Evolutionary conservation across 768 basidiomycete genomes (phyloP).

Genomic region (Podaxis rugospora): DNA sequence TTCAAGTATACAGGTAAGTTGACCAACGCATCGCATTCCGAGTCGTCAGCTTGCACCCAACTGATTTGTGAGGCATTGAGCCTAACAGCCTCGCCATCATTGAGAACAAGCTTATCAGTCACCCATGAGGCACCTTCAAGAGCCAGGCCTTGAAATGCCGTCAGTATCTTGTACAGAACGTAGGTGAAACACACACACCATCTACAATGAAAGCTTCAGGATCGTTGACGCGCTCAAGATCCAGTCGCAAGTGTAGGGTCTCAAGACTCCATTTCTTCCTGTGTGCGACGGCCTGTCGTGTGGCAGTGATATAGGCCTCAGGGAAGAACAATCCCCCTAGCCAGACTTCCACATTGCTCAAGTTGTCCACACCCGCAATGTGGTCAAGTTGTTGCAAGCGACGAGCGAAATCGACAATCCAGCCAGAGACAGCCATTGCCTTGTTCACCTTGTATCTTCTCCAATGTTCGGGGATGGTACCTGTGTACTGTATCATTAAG

Average conservation of each 20-base stretch:
- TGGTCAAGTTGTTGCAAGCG: slow-evolving; percentile 81
- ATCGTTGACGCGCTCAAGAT: slow-evolving; percentile 76
- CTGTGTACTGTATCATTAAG: slow-evolving; percentile 31
- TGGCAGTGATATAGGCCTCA: slow-evolving; percentile 93
- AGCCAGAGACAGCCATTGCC: slow-evolving; percentile 76
- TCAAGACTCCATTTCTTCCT: slow-evolving; percentile 91
- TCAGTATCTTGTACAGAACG: slow-evolving; percentile 11
- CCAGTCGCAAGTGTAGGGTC: slow-evolving; percentile 74
- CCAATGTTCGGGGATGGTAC: slow-evolving; percentile 88
- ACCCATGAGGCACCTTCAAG: slow-evolving; percentile 86
- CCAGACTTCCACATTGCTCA: slow-evolving; percentile 78
- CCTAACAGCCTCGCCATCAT: slow-evolving; percentile 78
- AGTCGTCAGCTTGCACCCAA: slow-evolving; percentile 68
- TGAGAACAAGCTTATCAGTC: slow-evolving; percentile 65
- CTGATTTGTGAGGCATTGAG: slow-evolving; percentile 80
- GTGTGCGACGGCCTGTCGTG: slow-evolving; percentile 93
- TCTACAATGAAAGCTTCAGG: slow-evolving; percentile 82
- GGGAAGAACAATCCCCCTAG: slow-evolving; percentile 95
- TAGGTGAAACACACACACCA: slow-evolving; percentile 46
- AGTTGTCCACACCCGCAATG: slow-evolving; percentile 59
- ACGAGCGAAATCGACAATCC: slow-evolving; percentile 78
- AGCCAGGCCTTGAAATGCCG: slow-evolving; percentile 56
- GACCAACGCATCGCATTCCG: slow-evolving; percentile 41
- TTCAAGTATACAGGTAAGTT: slow-evolving; percentile 93
- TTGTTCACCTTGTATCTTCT: slow-evolving; percentile 83